Evolutionary conservation across 2,329 filamentous ascomycete genomes (phyloP).

Genomic region (Tolypocladium endophyticum): DNA sequence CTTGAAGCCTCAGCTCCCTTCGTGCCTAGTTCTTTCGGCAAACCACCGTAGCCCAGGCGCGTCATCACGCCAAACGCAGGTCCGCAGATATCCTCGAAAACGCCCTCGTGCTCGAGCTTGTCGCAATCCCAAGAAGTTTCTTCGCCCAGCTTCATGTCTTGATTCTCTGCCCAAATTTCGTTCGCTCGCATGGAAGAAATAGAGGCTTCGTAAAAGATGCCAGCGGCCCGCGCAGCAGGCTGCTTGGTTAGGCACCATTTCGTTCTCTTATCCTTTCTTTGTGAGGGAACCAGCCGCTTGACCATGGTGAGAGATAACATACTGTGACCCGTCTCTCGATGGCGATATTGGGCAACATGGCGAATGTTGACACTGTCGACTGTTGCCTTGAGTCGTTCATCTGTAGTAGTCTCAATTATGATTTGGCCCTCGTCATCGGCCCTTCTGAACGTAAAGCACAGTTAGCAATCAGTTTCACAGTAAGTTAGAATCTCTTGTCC

Average conservation of each 20-base stretch:
- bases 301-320: slow-evolving; percentile 14
- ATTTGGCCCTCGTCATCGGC: slow-evolving; percentile 7
- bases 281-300: slow-evolving; percentile 5
- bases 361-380: slow-evolving; percentile 10
- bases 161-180: slow-evolving; percentile 14
- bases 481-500: background rate
- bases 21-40: slow-evolving; percentile 10
- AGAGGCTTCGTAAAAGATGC: slow-evolving; percentile 17
- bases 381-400: slow-evolving; percentile 1
- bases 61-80: slow-evolving; percentile 18
- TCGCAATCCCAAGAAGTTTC: slow-evolving; percentile 13
- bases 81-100: slow-evolving; percentile 15
- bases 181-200: slow-evolving; percentile 13
- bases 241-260: slow-evolving; percentile 1
- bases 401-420: slow-evolving; percentile 6
- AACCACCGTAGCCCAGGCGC: slow-evolving; percentile 20
- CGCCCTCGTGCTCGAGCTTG: slow-evolving; percentile 9
- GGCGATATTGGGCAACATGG: slow-evolving; percentile 12
- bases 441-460: slow-evolving; percentile 1
- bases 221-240: background rate
- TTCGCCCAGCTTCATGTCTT: slow-evolving; percentile 14
- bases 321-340: slow-evolving; percentile 3
- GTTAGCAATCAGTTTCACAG: background rate
- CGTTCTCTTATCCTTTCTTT: background rate
- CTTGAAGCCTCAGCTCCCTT: background rate